Conservation (phyloP, 345 rosid species). For the Sapria himalayana region DNA sequence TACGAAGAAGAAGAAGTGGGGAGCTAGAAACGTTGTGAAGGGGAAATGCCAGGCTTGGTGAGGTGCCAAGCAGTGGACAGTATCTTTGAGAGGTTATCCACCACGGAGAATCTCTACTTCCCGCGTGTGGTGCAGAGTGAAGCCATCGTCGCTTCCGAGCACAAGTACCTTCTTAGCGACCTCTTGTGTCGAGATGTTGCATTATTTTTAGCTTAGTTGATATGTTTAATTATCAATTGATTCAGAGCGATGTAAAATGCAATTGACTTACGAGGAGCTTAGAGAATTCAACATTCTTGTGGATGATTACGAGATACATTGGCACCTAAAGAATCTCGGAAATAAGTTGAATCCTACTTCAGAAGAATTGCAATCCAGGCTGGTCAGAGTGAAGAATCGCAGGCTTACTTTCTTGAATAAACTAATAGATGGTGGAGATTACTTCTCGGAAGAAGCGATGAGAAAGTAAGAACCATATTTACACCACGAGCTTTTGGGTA, state of each 20-base stretch:
- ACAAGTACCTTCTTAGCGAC: conserved; percentile 63
- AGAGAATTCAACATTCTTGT: conserved; percentile 37
- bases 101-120: conserved; percentile 51
- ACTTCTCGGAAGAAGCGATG: conserved; percentile 93
- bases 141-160: conserved; percentile 34
- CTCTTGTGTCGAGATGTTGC: conserved; percentile 74
- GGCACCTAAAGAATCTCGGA: conserved; percentile 60
- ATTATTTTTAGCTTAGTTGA: conserved; percentile 33
- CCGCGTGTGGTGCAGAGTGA: conserved; percentile 51
- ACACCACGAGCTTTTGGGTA: conserved; percentile 92
- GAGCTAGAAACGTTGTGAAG: too few species aligned
- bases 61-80: conserved; percentile 28
- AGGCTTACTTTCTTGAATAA: conserved; percentile 54
- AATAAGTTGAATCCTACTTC: conserved; percentile 44
- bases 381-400: conserved; percentile 59
- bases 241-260: conserved; percentile 59
- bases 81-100: conserved; percentile 49
- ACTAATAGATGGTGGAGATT: conserved; percentile 43
- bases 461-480: conserved; percentile 87
- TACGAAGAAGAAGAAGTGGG: too few species aligned
- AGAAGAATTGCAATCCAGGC: conserved; percentile 41
- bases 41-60: too few species aligned
- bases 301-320: conserved; percentile 54
- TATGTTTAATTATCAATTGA: too few species aligned
- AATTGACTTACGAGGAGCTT: conserved; percentile 43